Evolutionary conservation across 352 stramenopile genomes (phyloP), one percentile per base, ranked within the genome.

Genomic region (Discostella stelligera): DNA sequence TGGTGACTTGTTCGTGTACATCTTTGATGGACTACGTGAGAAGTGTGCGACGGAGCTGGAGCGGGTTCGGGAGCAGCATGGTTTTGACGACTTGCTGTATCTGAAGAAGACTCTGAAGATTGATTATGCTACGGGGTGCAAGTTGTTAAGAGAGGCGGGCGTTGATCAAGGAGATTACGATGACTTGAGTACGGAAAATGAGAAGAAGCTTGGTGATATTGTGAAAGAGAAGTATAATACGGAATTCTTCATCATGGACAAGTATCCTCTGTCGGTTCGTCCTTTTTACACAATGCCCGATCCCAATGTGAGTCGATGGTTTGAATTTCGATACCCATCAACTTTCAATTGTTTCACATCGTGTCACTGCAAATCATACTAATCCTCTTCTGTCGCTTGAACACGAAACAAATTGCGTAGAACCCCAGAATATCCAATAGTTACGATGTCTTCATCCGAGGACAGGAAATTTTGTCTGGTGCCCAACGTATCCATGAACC

Each of bases 181-280:
- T 23, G 94, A 97, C 77, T 83, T 97, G 61, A 97, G 86, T 58
- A 99, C 97, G n/a, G 95, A 97, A 85, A 98, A 99, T 83, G 97
- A 99, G 86, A 98, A 98, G 89, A 96, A 94, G 50, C 75, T 94
- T 25, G 89, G 89, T 50, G 85, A 90, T 48, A 84, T 94, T 77
- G 95, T 99, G 14, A 96, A 96, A 82, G 94, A 97, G 62, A 99
- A 99, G 91, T 99, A 98, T 83, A 94, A 95, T 62, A 99, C 97
- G 70, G 97, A 99, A 89, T 99, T 99, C 83, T 99, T 98, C 92
- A 98, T 99, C 67, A 95, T 99, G 85, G 97, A 99, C 94, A 98
- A 99, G 91, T 99, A 98, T 91, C 97, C 97, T 32, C 82, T 99
- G n/a, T 80, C 91, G 23, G 96, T 98, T 74, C 94, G 97, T 85